Percentiles rank a stretch among this genome's conserved stretches.
These are phyloP conservation scores for Talaromyces ruber DNA, from an alignment of 495 filamentous ascomycete genomes.

Conservation along the genomic window DNA sequence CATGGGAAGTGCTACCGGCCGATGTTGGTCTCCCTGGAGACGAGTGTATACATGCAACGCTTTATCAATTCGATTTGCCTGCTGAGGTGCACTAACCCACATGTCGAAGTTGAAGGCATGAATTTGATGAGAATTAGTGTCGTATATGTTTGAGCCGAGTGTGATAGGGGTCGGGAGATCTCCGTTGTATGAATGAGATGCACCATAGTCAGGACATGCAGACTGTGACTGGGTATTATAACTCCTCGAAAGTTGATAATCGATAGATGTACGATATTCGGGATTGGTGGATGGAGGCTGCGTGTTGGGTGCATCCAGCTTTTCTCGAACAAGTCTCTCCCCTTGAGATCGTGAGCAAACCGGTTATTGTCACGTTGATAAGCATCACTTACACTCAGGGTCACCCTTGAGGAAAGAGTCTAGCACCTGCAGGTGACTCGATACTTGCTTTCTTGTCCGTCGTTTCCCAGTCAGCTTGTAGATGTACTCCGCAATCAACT, in stretches of 20 bases:
- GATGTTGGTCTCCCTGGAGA: constrained; percentile 33
- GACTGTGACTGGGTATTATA: constrained; percentile 20
- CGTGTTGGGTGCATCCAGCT: constrained; percentile 27
- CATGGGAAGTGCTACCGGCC: constrained; percentile 26
- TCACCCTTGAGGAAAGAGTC: constrained; percentile 67
- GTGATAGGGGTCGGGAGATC: constrained; percentile 31
- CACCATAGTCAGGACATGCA: constrained; percentile 25
- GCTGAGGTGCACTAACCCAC: constrained; percentile 38
- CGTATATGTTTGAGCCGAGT: constrained; percentile 27
- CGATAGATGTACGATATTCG: constrained; percentile 31
- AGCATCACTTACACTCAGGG: constrained; percentile 35
- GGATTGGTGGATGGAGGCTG: constrained; percentile 26
- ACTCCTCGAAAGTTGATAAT: constrained; percentile 27
- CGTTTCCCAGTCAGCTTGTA: constrained; percentile 55
- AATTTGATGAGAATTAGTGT: constrained; percentile 22
- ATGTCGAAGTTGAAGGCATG: constrained; percentile 42
- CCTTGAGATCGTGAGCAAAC: constrained; percentile 13
- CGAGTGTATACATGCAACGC: constrained; percentile 42
- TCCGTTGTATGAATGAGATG: constrained; percentile 26
- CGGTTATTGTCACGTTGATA: neutral
- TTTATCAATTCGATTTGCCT: constrained; percentile 31
- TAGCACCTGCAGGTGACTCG: constrained; percentile 95
- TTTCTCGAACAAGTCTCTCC: constrained; percentile 37
- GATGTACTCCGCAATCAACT: constrained; percentile 81
- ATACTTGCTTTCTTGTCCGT: constrained; percentile 79